Evolutionary conservation across 2,329 filamentous ascomycete genomes (phyloP).

Genomic region (Colletotrichum costaricense): DNA sequence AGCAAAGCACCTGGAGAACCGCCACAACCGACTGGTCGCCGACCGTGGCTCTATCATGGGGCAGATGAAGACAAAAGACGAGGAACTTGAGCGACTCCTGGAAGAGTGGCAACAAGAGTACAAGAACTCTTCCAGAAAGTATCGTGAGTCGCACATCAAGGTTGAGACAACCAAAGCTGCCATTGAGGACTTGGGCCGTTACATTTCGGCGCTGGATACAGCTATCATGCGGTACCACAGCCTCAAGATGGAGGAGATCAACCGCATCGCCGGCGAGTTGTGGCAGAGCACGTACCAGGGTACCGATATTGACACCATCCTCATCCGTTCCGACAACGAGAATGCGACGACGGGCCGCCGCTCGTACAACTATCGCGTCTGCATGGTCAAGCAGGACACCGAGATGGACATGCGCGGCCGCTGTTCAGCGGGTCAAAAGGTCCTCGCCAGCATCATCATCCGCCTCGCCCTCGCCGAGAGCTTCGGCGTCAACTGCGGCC

Average conservation of each 20-base stretch:
- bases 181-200: slow-evolving; percentile 88
- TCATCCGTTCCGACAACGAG: slow-evolving; percentile 93
- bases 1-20: slow-evolving; percentile 73
- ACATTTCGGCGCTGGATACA: slow-evolving; percentile 86
- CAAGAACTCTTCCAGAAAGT: slow-evolving; percentile 82
- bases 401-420: slow-evolving; percentile 99
- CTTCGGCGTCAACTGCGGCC: slow-evolving; percentile 94
- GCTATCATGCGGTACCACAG: slow-evolving; percentile 98
- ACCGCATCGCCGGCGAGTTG: slow-evolving; percentile 92
- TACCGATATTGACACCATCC: slow-evolving; percentile 95
- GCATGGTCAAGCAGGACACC: slow-evolving; percentile 96
- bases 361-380: slow-evolving; percentile 96
- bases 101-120: slow-evolving; percentile 89
- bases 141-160: slow-evolving; percentile 88
- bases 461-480: slow-evolving; percentile 95
- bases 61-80: slow-evolving; percentile 85
- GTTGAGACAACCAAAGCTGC: slow-evolving; percentile 93
- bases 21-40: slow-evolving; percentile 76
- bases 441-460: slow-evolving; percentile 97
- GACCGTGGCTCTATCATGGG: slow-evolving; percentile 81
- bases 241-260: slow-evolving; percentile 98
- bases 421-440: slow-evolving; percentile 96
- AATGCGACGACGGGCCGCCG: slow-evolving; percentile 73
- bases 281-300: slow-evolving; percentile 98
- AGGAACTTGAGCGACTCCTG: slow-evolving; percentile 78